Base-by-base conservation (phyloP, 306 rosid species). In the Medicago ruthenica region DNA sequence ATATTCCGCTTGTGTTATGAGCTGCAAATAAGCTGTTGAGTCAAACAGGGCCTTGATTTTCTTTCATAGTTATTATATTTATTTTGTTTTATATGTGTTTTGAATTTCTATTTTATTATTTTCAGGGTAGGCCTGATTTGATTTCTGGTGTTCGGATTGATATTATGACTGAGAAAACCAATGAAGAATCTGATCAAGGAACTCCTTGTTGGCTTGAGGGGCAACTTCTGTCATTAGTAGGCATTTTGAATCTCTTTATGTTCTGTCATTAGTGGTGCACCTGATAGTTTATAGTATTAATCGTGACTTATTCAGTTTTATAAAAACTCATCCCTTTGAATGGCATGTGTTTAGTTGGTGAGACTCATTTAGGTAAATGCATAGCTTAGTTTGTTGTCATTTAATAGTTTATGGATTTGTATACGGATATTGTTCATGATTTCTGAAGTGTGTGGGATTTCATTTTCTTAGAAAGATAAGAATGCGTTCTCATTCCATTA, bases 141-240 rank as follows among this genome's bases (percentile, higher is more conserved):
- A 86, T 92, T 85, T 82, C 96, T 79, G 96, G 93, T 59, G 97
- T 86, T 80, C 85, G 71, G 78, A 86, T 95, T 76, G 93, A 92
- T 88, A 31, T 89, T 54, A 88, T 90, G 97, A 82, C 86, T 2
- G 97, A 95, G 89, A 87, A 74, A 73, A 57, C 76, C 85, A 71
- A 74, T 68, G 88, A 60, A 70, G 80, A 76, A 70, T 67, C 70
- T 22, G 83, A 82, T 51, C 70, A 80, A 42, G 86, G 78, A 79
- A 79, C 80, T 63, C 90, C 91, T 41, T 57, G 64, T 69, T 92
- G 97, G 97, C 88, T 81, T 72, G 84, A 70, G 22, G 88, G 89
- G 4, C 79, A 85, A 82, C 86, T 90, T 81, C 69, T 95, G 76
- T 87, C 86, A 41, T 82, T 87, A 27, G 98, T 95, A 87, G 63